phyloP scores from a whole-genome alignment of 192 early-diverging fungal genomes.

The Coemansia sp. region DNA sequence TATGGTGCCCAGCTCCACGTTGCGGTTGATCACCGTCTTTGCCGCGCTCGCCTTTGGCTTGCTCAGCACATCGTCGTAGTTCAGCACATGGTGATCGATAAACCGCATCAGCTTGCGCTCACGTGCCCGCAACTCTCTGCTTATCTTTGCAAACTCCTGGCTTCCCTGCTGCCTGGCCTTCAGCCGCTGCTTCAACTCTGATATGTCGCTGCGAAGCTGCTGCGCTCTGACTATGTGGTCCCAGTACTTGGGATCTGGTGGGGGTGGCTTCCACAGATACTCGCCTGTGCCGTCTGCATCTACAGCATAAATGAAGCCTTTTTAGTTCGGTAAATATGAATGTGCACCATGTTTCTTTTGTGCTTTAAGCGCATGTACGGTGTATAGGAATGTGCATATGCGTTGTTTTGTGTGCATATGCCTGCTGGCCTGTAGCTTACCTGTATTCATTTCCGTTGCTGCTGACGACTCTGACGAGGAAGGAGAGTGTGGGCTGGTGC shows the following conservation, averaged over 20 bases:
- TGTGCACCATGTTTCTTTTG: not conserved
- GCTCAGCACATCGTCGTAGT: slow-evolving; percentile 40
- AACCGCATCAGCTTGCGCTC: slow-evolving; percentile 39
- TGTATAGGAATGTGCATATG: not conserved
- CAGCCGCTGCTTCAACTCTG: slow-evolving; percentile 17
- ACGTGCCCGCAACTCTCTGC: slow-evolving; percentile 18
- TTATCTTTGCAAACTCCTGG: slow-evolving; percentile 10
- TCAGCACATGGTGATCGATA: slow-evolving; percentile 43
- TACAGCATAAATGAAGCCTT: not conserved
- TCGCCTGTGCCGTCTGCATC: slow-evolving; percentile 4
- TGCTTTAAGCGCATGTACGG: not conserved
- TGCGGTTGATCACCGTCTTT: not conserved
- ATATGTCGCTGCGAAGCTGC: slow-evolving; percentile 24
- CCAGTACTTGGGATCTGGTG: slow-evolving; percentile 47
- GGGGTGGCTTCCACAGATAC: slow-evolving; percentile 45
- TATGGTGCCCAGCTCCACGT: slow-evolving; percentile 23
- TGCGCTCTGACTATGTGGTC: slow-evolving; percentile 42
- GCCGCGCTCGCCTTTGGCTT: not conserved
- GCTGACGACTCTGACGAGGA: slow-evolving; percentile 7
- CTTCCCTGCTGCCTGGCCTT: slow-evolving; percentile 3
- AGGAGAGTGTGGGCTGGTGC: slow-evolving; percentile 16
- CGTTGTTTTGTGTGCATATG: too few relatives aligned
- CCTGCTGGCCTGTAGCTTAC: slow-evolving; percentile 6
- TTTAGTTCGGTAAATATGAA: slow-evolving; percentile 12
- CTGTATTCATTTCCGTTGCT: slow-evolving; percentile 4